A percentile compares a stretch with the other conserved stretches of the same genome.
Conservation (phyloP, 2,329 filamentous ascomycete species). For the Graphiopsis chlorocephala region DNA sequence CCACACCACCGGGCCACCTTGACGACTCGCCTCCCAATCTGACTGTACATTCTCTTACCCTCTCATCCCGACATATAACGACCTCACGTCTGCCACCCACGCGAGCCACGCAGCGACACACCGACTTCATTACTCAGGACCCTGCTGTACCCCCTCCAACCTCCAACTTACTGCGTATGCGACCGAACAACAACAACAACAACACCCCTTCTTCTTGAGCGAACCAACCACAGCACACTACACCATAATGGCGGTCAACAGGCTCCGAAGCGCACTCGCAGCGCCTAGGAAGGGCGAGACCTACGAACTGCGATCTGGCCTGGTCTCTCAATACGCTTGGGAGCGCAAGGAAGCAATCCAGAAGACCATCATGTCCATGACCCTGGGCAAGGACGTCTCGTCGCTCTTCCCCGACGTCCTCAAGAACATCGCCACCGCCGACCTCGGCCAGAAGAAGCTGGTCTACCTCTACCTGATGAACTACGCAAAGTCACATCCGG, state of each 20-base stretch:
- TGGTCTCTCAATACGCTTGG: conserved; percentile 98
- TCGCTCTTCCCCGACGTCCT: conserved; percentile 94
- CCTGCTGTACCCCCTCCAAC: conserved; percentile 11
- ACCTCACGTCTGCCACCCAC: not conserved
- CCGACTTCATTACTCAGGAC: not conserved
- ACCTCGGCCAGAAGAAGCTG: conserved; percentile 98
- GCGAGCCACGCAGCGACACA: not conserved
- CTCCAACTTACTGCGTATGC: conserved; percentile 13
- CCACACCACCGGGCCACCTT: not conserved
- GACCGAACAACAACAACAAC: conserved; percentile 12
- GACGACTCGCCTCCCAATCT: not conserved
- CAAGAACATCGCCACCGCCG: conserved; percentile 94
- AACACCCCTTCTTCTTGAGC: conserved; percentile 6
- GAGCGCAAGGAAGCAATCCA: conserved; percentile 98
- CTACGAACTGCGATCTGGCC: conserved; percentile 89
- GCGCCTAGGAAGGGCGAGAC: conserved; percentile 95
- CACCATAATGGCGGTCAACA: conserved; percentile 81
- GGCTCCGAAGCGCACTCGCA: conserved; percentile 90
- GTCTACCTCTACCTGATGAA: conserved; percentile 99
- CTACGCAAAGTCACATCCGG: conserved; percentile 97
- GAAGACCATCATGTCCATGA: conserved; percentile 99
- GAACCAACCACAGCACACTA: not conserved
- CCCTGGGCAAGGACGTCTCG: conserved; percentile 95
- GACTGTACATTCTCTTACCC: not conserved
- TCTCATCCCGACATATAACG: not conserved